Conservation (phyloP, 441 rosid genomes). For the Arabidopsis hybrid region DNA sequence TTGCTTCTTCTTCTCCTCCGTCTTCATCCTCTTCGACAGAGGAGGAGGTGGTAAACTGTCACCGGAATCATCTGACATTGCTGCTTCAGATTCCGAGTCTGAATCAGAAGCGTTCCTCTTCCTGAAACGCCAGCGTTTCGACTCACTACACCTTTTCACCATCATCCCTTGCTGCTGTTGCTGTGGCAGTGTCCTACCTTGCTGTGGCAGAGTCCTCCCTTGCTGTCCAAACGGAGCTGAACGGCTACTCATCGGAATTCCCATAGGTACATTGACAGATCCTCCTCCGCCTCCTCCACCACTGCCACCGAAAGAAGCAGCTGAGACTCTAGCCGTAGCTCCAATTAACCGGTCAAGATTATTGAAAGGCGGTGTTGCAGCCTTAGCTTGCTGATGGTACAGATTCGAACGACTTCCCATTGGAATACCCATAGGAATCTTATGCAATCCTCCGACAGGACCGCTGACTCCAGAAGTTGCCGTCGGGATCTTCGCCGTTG, state of each 20-base stretch:
- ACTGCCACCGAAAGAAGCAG: slow-evolving; percentile 31
- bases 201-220: slow-evolving; percentile 39
- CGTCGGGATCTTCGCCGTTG: slow-evolving; percentile 53
- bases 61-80: slow-evolving; percentile 55
- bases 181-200: slow-evolving; percentile 31
- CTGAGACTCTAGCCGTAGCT: slow-evolving; percentile 49
- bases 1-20: slow-evolving; percentile 44
- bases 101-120: slow-evolving; percentile 51
- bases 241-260: slow-evolving; percentile 58
- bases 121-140: slow-evolving; percentile 48
- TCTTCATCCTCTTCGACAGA: slow-evolving; percentile 50
- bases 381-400: slow-evolving; percentile 52
- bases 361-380: slow-evolving; percentile 45
- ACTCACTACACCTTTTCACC: slow-evolving; percentile 46
- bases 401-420: slow-evolving; percentile 50
- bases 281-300: slow-evolving; percentile 34
- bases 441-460: slow-evolving; percentile 38
- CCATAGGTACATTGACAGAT: slow-evolving; percentile 52
- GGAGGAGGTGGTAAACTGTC: slow-evolving; percentile 63
- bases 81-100: slow-evolving; percentile 55
- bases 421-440: slow-evolving; percentile 62
- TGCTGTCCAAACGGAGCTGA: slow-evolving; percentile 43
- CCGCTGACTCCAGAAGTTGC: slow-evolving; percentile 28
- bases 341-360: slow-evolving; percentile 60
- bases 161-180: slow-evolving; percentile 36